Evolutionary conservation across 2,329 filamentous ascomycete genomes (phyloP), one percentile per base, ranked within the genome.

Genomic region (Fusarium heterosporum): DNA sequence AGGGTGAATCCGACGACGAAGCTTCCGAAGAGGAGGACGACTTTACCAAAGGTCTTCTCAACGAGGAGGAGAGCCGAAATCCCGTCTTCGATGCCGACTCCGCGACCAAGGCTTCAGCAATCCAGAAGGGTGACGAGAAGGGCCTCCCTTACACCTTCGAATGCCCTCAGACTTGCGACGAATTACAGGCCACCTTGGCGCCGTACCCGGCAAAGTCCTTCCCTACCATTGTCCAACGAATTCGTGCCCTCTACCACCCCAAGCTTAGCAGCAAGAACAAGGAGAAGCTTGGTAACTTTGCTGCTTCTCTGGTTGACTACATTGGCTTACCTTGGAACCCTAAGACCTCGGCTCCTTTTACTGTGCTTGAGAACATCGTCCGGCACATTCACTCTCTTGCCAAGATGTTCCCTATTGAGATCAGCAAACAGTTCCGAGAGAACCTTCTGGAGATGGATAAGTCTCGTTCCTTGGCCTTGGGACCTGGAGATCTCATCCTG

Each of bases 311-410:
- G 12, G 85, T 94, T 25, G 87, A 91, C 62, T 87, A 87, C 70
- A 75, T 90, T 40, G 80, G 81, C 5, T 80, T 84, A 57, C 78
- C 85, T 16, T 84, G 83, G 65, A 74, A 77, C 38, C 70, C 78
- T 14, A 72, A 77, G 42, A 75, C 70, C 17, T 79, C 82, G 11
- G 84, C 88, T 4, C 84, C 89, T 1, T 91, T 96, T 69, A 77
- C 84, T 1, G 84, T 92, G 3, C 76, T 96, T 16, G 96, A 99
- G 77, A 90, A 86, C 51, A 78, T 97, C 14, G 89, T 95, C 59
- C 91, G 96, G 46, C 96, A 99, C 78, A 84, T 97, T 25, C 96
- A 99, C 79, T 98, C 95, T 4, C 84, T 99, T 54, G 91, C 94
- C 5, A 95, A 97, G 75, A 91, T 88, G 48, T 96, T 93, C 72